phyloP scores from a whole-genome alignment of 768 basidiomycete species.

The Stropharia rugosoannulata region DNA sequence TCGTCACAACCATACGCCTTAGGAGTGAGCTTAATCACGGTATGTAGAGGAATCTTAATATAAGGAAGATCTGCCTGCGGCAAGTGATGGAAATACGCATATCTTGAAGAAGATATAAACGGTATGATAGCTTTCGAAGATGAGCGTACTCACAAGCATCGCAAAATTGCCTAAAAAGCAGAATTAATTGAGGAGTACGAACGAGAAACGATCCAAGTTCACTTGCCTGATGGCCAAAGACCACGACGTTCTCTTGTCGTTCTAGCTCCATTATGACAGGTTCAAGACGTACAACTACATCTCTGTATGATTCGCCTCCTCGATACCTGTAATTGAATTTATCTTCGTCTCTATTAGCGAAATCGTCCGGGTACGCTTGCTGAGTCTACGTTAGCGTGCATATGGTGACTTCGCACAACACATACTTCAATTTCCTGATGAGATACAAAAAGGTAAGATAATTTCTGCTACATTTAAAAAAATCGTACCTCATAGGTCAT shows the following conservation, averaged over 20 bases:
- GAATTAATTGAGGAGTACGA: conserved; percentile 3
- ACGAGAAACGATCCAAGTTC: conserved; percentile 2
- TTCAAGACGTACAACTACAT: conserved; percentile 92
- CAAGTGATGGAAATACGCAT: conserved; percentile 95
- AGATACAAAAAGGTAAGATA: not conserved
- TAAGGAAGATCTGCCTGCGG: conserved; percentile 95
- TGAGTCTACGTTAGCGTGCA: conserved; percentile 26
- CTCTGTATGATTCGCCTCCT: conserved; percentile 96
- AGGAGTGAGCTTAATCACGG: conserved; percentile 96
- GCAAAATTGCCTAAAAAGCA: conserved; percentile 61
- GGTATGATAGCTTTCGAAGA: not conserved
- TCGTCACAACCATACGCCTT: conserved; percentile 99
- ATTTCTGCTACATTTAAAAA: not conserved
- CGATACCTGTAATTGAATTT: conserved; percentile 99
- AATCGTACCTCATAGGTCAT: conserved; percentile 85
- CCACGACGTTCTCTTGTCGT: conserved; percentile 94
- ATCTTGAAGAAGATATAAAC: conserved; percentile 46
- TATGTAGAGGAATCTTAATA: conserved; percentile 96
- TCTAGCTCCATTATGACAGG: conserved; percentile 99
- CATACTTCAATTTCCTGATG: conserved; percentile 82
- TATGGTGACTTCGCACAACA: too few species aligned
- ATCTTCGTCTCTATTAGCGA: conserved; percentile 96
- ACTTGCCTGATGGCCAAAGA: conserved; percentile 89
- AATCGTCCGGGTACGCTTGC: conserved; percentile 97
- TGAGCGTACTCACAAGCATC: conserved; percentile 60